Evolutionary conservation across 371 early-diverging fungal species (phyloP), one percentile per base, ranked within the genome.

Genomic region (Lichtheimia ramosa): DNA sequence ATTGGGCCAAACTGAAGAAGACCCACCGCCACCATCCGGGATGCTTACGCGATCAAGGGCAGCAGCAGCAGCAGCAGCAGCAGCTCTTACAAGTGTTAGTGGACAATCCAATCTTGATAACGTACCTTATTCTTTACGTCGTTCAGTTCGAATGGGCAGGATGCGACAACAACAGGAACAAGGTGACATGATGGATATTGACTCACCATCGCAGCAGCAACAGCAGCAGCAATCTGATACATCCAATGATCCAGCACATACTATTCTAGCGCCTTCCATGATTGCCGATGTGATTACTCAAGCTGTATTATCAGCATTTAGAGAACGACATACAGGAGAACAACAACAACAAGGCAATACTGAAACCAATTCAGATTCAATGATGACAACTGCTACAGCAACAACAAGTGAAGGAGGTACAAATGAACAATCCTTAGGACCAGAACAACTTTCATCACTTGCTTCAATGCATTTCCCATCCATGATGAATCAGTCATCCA

Each of bases 211-310:
- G 13, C 58, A 50, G 50, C 39, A 40, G 5, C 58, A 49, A 28
- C 49, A 58, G 5, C 48, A 46, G 16, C 49, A 49, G n/a, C 58
- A 39, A 48, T 14, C 7, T n/a, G 28, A 3, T 12, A 4, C 25
- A 16, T 15, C 52, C 20, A 24, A 21, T 34, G 34, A 34, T 34
- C 34, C 34, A 34, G 34, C 34, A 34, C 34, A 34, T 6, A 34
- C 46, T 10, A 12, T 21, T 18, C 15, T 46, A 23, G 56, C 41
- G 5, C 56, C 56, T 25, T 21, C 56, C 14, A 55, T 43, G 56
- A 40, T 55, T 25, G 56, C 58, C 2, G 58, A 57, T 57, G 58
- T 57, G 7, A 57, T 57, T 40, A 57, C 58, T 10, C 18, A 57
- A 48, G 58, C 58, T 28, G 58, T 57, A 3, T 2, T 57, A 18